Percentiles rank a stretch among this genome's conserved stretches.
Evolutionary conservation across 257 asterid genomes (phyloP).

Genomic region (Ehretia macrophylla): DNA sequence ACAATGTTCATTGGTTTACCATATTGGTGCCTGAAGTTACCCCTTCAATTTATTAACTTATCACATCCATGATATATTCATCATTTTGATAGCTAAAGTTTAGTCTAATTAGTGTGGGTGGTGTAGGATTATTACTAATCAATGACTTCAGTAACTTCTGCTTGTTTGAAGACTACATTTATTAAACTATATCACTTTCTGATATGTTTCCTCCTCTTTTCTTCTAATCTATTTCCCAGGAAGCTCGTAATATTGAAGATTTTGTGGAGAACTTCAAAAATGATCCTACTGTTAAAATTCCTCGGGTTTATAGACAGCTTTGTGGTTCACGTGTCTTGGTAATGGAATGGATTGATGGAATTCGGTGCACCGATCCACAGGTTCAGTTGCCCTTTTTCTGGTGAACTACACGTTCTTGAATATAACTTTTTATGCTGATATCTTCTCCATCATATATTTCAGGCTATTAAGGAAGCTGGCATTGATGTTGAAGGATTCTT

Average conservation of each 20-base stretch:
- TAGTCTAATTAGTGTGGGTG: too few relatives aligned
- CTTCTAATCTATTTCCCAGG: conserved; percentile 39
- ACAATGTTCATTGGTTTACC: too few relatives aligned
- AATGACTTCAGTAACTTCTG: too few relatives aligned
- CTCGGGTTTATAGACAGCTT: conserved; percentile 75
- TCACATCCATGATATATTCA: too few relatives aligned
- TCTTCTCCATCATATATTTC: conserved; percentile 24
- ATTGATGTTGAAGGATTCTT: conserved; percentile 79
- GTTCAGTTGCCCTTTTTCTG: conserved; percentile 28
- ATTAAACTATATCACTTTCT: not conserved
- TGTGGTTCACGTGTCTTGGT: conserved; percentile 91
- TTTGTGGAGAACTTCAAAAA: conserved; percentile 92
- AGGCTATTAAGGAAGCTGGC: conserved; percentile 91
- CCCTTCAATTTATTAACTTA: too few relatives aligned
- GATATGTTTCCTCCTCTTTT: not conserved
- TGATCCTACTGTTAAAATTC: conserved; percentile 96
- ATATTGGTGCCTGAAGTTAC: too few relatives aligned
- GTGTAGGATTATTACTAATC: too few relatives aligned
- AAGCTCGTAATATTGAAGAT: conserved; percentile 97
- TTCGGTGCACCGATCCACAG: conserved; percentile 98
- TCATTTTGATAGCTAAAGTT: too few relatives aligned
- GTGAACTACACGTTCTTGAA: conserved; percentile 11
- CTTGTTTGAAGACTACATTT: too few relatives aligned
- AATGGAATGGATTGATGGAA: conserved; percentile 99
- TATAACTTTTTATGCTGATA: conserved; percentile 14